Evolutionary conservation across 352 stramenopile species (phyloP), one percentile per base, ranked within the genome.

Genomic region (Phytophthora chlamydospora): DNA sequence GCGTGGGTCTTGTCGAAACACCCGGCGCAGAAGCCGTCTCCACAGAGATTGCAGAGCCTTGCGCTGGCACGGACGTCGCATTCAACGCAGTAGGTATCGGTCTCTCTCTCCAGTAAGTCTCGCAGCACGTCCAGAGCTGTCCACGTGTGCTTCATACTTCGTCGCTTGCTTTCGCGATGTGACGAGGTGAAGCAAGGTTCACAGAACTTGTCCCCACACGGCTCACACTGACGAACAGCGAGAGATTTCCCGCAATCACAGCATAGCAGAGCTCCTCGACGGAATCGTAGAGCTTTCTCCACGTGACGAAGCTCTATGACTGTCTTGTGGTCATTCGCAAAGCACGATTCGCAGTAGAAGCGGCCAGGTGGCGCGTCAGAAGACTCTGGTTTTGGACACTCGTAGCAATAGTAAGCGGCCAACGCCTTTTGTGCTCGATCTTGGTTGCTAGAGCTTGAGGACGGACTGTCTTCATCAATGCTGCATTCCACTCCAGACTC

Each of bases 261-360:
- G 34, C 85, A 91, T 1, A 88, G 49, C 14, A 75, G 24, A 34
- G 81, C 73, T 24, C 80, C 80, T 1, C 66, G 65, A 27, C 72
- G 58, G 36, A 92, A 93, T 27, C 85, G 82, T 12, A 89, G 43
- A 2, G 68, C 73, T 8, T 50, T 71, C 1, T 77, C 49, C 8
- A 79, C 52, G 53, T 90, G 85, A 13, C 61, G 71, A 3, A 76
- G 49, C 14, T 61, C 69, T 39, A 77, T 72, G 0, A 69, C 72
- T 12, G 78, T 90, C 29, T 76, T 57, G 36, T 95, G 85, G 11
- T 58, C 61, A 6, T 19, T 36, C 8, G 56, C 42, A 47, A 89
- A 91, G 60, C 84, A 93, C 2, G 54, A 38, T 34, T 92, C 82
- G 51, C 83, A 95, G 40, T 82, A 90, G 58, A 89, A 93, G 9